phyloP scores from a whole-genome alignment of 139 green algal species.

The Chloropicon primus region DNA sequence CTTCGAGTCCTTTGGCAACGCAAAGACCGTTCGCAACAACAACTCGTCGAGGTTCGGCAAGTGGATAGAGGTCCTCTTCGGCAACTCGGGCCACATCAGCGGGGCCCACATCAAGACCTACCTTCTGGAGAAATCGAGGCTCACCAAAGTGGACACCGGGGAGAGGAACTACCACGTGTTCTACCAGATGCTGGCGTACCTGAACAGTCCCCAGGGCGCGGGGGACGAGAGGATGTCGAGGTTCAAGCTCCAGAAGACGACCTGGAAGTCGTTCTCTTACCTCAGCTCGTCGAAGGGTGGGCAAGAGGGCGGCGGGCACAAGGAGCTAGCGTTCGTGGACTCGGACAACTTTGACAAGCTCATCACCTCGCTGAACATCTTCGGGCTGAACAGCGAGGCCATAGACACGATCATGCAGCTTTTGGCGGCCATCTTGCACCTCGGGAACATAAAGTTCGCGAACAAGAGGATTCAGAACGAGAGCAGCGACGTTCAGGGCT shows the following conservation, averaged over 20 bases:
- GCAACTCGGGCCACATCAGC: background rate
- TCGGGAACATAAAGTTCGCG: background rate
- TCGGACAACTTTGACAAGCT: background rate
- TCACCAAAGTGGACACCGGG: background rate
- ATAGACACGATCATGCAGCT: background rate
- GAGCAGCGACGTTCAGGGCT: background rate
- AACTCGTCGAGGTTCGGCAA: background rate
- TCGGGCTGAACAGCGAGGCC: background rate
- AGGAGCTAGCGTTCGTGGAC: background rate
- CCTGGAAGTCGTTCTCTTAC: background rate
- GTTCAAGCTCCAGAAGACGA: background rate
- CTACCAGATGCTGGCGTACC: background rate
- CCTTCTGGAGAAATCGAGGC: background rate
- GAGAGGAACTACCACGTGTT: background rate
- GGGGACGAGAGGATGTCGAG: background rate
- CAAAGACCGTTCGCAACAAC: background rate
- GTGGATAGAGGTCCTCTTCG: background rate
- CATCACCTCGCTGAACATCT: background rate
- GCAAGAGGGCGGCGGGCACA: background rate
- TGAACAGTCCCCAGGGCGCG: background rate
- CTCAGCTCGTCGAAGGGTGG: background rate
- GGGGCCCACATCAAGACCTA: background rate
- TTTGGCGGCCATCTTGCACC: background rate
- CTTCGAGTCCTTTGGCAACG: background rate
- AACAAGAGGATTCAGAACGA: background rate